Base-by-base conservation (phyloP, 371 early-diverging fungal genomes). In the Mucor plumbeus region DNA sequence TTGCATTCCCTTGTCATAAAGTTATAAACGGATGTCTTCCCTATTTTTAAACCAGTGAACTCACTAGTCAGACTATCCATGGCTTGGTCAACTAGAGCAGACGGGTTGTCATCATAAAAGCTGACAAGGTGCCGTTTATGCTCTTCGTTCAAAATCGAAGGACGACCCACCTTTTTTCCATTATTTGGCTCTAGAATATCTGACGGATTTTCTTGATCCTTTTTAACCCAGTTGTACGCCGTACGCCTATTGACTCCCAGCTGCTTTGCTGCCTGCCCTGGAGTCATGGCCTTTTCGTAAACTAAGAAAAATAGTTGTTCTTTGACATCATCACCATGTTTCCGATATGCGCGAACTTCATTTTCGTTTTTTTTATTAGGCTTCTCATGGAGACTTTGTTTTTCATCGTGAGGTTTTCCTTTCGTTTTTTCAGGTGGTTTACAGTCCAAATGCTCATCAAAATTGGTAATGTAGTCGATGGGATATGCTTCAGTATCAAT, bases 181-280 rank as follows among this genome's bases (percentile, higher is more conserved):
- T 38, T 38, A 11, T 9, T 38, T 38, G 1, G 7, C 11, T 38
- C 38, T 11, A 38, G 7, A 4, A 38, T 38, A 38, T 38, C 38
- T 1, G 26, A 26, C 3, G 26, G 26, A 26, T 26, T 26, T 38
- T 38, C 11, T 4, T 38, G 38, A 38, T 64, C 68, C 53, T 59
- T 62, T 59, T 63, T 59, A 56, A 68, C 48, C 58, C 59, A 58
- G 57, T 59, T 43, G 31, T 68, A 68, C 4, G 59, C 63, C 39
- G 63, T 68, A 50, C 50, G 58, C 38, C 59, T 47, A 63, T 44
- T 53, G 41, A 58, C 57, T 21, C 59, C 68, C 50, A 58, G 63
- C 19, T 68, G 68, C 68, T 67, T 61, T 55, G 62, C 62, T 67
- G 62, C 67, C 19, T 67, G 34, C 44, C 62, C 67, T 17, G 47